phyloP scores from a whole-genome alignment of 768 basidiomycete genomes.

The Rhodotorula toruloides region DNA sequence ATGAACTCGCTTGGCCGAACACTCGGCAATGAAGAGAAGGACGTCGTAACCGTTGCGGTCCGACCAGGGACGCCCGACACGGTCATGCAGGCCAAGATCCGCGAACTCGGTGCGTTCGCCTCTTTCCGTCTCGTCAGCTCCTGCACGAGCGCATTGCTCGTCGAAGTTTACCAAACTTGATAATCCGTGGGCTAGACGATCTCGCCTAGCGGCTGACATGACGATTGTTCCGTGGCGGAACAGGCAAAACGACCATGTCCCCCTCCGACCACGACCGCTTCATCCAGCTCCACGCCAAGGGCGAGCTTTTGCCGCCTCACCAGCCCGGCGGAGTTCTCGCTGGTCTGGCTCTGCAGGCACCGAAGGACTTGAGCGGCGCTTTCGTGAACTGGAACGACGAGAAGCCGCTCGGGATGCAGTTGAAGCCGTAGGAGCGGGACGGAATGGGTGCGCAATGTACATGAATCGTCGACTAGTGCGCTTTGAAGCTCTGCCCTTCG shows the following conservation, averaged over 20 bases:
- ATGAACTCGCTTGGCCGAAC: constrained; percentile 82
- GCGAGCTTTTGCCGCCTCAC: constrained; percentile 56
- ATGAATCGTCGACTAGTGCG: neutral
- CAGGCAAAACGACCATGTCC: constrained; percentile 51
- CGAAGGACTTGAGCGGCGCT: constrained; percentile 61
- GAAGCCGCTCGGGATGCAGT: constrained; percentile 30
- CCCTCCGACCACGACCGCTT: constrained; percentile 58
- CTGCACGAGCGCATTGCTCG: no score
- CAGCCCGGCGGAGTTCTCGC: constrained; percentile 57
- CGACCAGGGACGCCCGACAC: constrained; percentile 88
- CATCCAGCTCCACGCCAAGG: constrained; percentile 54
- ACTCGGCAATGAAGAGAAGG: constrained; percentile 74
- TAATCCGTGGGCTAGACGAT: no score
- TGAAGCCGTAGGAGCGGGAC: neutral
- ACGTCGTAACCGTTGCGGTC: constrained; percentile 66
- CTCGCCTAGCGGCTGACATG: no score
- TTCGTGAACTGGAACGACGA: constrained; percentile 78
- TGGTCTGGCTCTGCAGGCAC: constrained; percentile 62
- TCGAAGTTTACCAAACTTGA: no score
- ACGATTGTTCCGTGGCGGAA: no score
- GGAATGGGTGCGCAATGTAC: neutral
- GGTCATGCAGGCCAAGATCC: constrained; percentile 50
- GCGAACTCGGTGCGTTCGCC: constrained; percentile 37
- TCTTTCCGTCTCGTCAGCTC: neutral
- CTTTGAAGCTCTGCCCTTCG: neutral